Evolutionary conservation across 495 filamentous ascomycete species (phyloP).

Genomic region (Tuber microsphaerosporum): DNA sequence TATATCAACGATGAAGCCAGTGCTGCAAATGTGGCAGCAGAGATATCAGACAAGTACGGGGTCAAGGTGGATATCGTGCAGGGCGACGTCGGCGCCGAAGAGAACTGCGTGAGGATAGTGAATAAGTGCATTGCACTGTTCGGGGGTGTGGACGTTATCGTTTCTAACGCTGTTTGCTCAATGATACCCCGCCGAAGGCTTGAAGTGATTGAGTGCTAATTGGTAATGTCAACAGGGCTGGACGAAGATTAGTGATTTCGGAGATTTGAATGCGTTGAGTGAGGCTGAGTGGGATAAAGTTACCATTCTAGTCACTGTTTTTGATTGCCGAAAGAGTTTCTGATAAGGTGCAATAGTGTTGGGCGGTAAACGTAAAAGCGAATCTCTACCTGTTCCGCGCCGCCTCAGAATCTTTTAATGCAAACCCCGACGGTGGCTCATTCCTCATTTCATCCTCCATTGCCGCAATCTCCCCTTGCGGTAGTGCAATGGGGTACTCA

Average conservation of each 20-base stretch:
- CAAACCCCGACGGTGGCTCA: constrained; percentile 57
- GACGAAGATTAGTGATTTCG: constrained; percentile 2
- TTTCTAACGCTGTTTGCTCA: constrained; percentile 53
- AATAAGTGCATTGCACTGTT: constrained; percentile 51
- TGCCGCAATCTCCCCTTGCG: constrained; percentile 44
- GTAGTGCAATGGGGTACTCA: constrained; percentile 57
- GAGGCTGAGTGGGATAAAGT: not conserved
- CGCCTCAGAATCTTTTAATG: constrained; percentile 53
- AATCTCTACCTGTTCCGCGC: constrained; percentile 55
- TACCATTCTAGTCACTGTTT: constrained; percentile 49
- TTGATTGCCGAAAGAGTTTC: constrained; percentile 53
- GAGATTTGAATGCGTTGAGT: not conserved
- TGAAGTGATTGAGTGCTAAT: not conserved
- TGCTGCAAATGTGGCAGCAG: constrained; percentile 51
- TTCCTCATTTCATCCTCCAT: constrained; percentile 61
- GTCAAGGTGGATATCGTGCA: constrained; percentile 54
- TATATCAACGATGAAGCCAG: constrained; percentile 50
- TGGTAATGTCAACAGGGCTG: not conserved
- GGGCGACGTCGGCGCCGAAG: constrained; percentile 30
- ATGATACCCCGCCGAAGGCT: not conserved
- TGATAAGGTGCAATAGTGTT: constrained; percentile 59
- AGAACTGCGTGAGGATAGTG: constrained; percentile 40
- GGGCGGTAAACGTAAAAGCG: constrained; percentile 56
- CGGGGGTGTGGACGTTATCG: constrained; percentile 61
- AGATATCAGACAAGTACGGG: constrained; percentile 48